These are phyloP conservation scores for Corylus americana DNA, from an alignment of 306 rosid genomes.

Conservation along the genomic window DNA sequence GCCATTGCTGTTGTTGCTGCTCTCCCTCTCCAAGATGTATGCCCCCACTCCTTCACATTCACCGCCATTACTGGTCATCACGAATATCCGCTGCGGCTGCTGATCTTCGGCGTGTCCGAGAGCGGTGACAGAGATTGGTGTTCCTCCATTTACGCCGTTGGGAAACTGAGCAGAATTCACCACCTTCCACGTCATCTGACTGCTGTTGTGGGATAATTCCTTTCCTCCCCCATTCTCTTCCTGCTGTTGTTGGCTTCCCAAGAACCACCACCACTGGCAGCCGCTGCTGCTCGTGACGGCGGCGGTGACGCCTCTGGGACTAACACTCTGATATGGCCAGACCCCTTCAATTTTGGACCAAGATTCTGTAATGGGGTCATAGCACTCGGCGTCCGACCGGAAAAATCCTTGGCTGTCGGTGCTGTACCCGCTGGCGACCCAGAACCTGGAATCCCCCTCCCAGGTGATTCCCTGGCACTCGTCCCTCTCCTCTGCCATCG, in stretches of 20 bases:
- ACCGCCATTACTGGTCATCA: not conserved
- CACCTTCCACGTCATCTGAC: not conserved
- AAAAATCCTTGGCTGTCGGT: slow-evolving; percentile 4
- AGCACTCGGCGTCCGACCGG: slow-evolving; percentile 5
- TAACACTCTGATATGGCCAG: slow-evolving; percentile 3
- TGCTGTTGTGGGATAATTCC: not conserved
- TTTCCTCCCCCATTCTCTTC: not conserved
- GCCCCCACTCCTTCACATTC: slow-evolving; percentile 6
- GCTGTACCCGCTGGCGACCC: slow-evolving; percentile 1
- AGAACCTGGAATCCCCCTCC: slow-evolving; percentile 1
- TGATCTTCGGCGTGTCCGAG: not conserved
- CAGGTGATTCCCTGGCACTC: slow-evolving; percentile 2
- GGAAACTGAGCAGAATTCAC: not conserved
- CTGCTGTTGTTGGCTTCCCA: not conserved
- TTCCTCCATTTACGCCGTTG: not conserved
- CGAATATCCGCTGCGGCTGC: not conserved
- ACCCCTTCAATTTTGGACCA: slow-evolving; percentile 7
- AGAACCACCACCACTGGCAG: slow-evolving; percentile 4
- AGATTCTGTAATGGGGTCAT: not conserved
- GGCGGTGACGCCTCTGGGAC: slow-evolving; percentile 5
- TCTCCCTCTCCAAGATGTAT: not conserved
- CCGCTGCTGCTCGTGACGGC: not conserved
- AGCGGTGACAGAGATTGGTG: not conserved
- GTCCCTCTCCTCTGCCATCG: slow-evolving; percentile 11
- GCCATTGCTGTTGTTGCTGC: not conserved